Base-by-base conservation (phyloP, 306 rosid species). In the Phaseolus lunatus region DNA sequence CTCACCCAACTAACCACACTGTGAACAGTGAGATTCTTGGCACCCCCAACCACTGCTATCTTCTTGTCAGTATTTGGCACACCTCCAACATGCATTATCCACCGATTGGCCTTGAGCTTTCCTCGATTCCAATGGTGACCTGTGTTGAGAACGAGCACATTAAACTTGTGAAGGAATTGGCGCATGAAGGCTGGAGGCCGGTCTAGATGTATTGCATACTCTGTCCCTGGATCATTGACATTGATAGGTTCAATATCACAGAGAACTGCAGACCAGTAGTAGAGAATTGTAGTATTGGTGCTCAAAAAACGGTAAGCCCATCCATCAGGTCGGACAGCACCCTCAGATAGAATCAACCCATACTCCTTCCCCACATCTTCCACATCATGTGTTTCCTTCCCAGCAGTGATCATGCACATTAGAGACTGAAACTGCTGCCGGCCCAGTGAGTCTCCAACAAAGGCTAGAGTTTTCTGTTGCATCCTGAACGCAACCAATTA, bases 91-190 rank as follows among this genome's bases (percentile, higher is more conserved):
- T 90, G 83, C 97, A 95, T 92, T 63, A 90, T 87, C 98, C 97
- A 95, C 47, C 94, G 81, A 82, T 95, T 95, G 43, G 91, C 91
- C 1, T 88, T 90, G 6, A 95, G 89, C 88, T 95, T 95, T 77
- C 98, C 98, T 35, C 98, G 91, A 81, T 95, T 95, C 98, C 97
- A 95, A 75, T 95, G 98, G 90, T 95, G 98, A 53, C 97, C 98
- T 1, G 98, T 95, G 86, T 95, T 95, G 75, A 95, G 96, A 84
- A 95, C 96, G 76, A 95, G 67, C 14, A 89, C 90, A 70, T 95
- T 68, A 47, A 95, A 72, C 76, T 77, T 89, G 78, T 84, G 88
- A 45, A 95, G 72, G 76, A 22, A 89, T 53, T 87, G 90, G 74
- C 80, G 84, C 81, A 95, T 80, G 77, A 90, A 95, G 67, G 88